Evolutionary conservation across 306 rosid genomes (phyloP), one percentile per base, ranked within the genome.

Genomic region (Trifolium dubium): DNA sequence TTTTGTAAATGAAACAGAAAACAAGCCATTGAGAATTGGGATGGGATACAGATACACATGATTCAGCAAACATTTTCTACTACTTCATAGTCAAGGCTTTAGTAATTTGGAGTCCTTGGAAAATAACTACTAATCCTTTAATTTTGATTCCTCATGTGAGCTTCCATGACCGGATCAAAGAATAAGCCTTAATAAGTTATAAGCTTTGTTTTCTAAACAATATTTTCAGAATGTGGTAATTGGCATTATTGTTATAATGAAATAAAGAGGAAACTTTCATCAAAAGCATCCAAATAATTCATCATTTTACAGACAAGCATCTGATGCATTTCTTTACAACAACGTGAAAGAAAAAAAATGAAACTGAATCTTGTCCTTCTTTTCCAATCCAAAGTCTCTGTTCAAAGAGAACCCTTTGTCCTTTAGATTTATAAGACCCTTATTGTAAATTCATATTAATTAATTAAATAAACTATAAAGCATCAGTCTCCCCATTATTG

Each of bases 251-350:
- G 1, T 56, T 44, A 6, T 15, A 17, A 18, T 19, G 30, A 75
- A 66, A 4, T 44, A 7, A 75, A 54, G 67, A 69, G 62, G 50
- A 77, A 61, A 65, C 78, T 56, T 71, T 73, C 86, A 85, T 88
- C 39, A 79, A 88, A 84, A 88, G 82, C 86, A 81, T 81, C 67
- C 67, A 85, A 83, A 69, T 76, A 81, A 69, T 81, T 64, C 67
- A 81, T 77, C 35, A 77, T 81, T 79, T 79, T 44, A 61, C 60
- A 71, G 51, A 83, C 83, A 83, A 82, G 88, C 79, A 59, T 51
- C 83, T 49, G 47, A 68, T 72, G 83, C 86, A 83, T 74, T 83
- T 81, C 85, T 85, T 86, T 84, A 81, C 85, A 80, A 81, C 85
- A 80, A 80, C 78, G 37, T 67, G 44, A 76, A 79, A 80, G 70